These are phyloP conservation scores for Aspergillus arachidicola DNA, from an alignment of 2,329 filamentous ascomycete genomes.

Conservation along the genomic window DNA sequence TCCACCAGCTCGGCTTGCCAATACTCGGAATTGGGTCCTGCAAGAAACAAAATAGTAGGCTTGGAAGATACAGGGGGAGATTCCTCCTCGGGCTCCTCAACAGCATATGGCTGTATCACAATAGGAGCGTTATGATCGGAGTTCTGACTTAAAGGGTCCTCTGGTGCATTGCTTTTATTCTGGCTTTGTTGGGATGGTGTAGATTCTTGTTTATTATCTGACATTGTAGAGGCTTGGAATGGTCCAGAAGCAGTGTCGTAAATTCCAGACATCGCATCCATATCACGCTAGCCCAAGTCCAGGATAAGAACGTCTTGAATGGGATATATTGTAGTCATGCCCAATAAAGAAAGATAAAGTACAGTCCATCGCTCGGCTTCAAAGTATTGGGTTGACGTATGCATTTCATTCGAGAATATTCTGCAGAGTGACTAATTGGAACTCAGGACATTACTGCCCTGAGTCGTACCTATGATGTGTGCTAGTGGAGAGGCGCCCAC, in stretches of 20 bases:
- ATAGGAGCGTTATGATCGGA: constrained; percentile 18
- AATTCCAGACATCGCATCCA: neutral
- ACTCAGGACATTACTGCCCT: neutral
- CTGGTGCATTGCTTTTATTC: neutral
- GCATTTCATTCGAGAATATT: neutral
- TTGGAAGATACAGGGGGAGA: constrained; percentile 1
- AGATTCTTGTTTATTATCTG: neutral
- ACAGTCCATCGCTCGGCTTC: neutral
- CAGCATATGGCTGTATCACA: constrained; percentile 41
- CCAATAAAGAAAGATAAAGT: neutral
- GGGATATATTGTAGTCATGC: neutral
- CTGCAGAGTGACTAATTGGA: neutral
- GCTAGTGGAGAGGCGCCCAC: neutral
- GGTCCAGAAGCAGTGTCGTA: neutral
- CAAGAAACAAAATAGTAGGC: neutral
- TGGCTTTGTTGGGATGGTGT: neutral
- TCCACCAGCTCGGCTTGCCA: constrained; percentile 38
- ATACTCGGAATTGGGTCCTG: neutral
- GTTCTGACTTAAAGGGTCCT: constrained; percentile 4
- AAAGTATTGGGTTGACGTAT: neutral
- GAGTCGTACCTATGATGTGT: neutral
- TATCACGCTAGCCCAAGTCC: constrained; percentile 1
- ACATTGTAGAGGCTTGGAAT: neutral
- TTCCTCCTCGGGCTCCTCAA: constrained; percentile 41
- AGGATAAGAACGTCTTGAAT: neutral